phyloP scores from a whole-genome alignment of 495 filamentous ascomycete species.

The Letharia lupina region DNA sequence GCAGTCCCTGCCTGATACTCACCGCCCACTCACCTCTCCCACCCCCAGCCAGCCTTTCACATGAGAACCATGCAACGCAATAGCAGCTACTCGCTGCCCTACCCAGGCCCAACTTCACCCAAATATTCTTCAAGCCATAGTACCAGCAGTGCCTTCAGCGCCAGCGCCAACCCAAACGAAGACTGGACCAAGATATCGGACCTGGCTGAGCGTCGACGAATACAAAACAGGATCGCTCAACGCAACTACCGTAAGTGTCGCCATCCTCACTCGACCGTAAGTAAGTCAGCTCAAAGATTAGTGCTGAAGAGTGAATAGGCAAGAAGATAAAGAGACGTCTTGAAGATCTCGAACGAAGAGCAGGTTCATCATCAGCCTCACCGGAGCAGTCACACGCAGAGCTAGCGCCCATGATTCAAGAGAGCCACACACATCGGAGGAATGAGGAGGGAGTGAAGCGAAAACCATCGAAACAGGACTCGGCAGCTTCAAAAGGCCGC shows the following conservation, averaged over 20 bases:
- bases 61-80: slow-evolving; percentile 25
- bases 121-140: slow-evolving; percentile 59
- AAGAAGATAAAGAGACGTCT: slow-evolving; percentile 98
- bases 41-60: slow-evolving; percentile 3
- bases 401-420: slow-evolving; percentile 27
- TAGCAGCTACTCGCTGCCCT: slow-evolving; percentile 21
- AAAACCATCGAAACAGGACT: slow-evolving; percentile 40
- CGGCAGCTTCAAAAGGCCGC: slow-evolving; percentile 38
- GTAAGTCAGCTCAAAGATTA: slow-evolving; percentile 3
- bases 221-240: slow-evolving; percentile 97
- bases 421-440: slow-evolving; percentile 23
- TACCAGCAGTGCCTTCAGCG: slow-evolving; percentile 93
- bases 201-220: slow-evolving; percentile 83
- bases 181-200: slow-evolving; percentile 99
- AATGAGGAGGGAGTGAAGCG: slow-evolving; percentile 41
- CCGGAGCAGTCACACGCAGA: slow-evolving; percentile 56
- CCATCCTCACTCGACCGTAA: slow-evolving; percentile 3
- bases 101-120: slow-evolving; percentile 33
- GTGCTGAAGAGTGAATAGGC: slow-evolving; percentile 46
- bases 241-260: slow-evolving; percentile 87
- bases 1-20: background rate
- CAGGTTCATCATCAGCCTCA: slow-evolving; percentile 69
- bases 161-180: slow-evolving; percentile 91
- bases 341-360: slow-evolving; percentile 90
- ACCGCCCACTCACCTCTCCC: background rate